Percentiles rank a stretch among this genome's conserved stretches.
These are phyloP conservation scores for Aspergillus biplanus DNA, from an alignment of 495 filamentous ascomycete species.

Conservation along the genomic window DNA sequence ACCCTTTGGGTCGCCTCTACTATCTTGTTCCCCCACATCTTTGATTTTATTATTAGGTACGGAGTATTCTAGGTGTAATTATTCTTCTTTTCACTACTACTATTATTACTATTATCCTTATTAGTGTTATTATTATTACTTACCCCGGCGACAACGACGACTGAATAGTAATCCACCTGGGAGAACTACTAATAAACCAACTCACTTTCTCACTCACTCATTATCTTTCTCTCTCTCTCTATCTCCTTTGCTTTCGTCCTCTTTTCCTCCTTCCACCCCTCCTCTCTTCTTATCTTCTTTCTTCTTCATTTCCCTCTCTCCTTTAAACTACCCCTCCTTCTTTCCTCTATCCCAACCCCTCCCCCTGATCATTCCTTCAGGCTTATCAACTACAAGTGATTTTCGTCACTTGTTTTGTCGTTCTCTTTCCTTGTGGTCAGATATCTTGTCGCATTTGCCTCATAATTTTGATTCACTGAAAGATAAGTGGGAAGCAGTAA, in stretches of 20 bases:
- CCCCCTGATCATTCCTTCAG: constrained; percentile 47
- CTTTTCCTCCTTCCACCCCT: constrained; percentile 32
- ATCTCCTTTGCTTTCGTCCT: constrained; percentile 31
- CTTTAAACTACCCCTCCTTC: constrained; percentile 37
- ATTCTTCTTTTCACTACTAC: constrained; percentile 9
- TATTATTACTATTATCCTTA: constrained; percentile 17
- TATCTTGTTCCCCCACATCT: constrained; percentile 16
- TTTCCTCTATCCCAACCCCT: constrained; percentile 41
- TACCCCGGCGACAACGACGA: constrained; percentile 2
- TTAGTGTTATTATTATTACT: constrained; percentile 1
- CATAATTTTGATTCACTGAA: constrained; percentile 15
- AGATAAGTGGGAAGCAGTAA: constrained; percentile 9
- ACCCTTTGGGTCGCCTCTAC: not conserved
- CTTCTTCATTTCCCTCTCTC: constrained; percentile 24
- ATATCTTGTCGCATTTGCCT: constrained; percentile 25
- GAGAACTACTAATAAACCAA: constrained; percentile 17
- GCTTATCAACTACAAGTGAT: constrained; percentile 35
- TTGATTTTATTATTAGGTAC: constrained; percentile 12
- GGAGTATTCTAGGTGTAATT: constrained; percentile 13
- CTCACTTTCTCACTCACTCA: constrained; percentile 35
- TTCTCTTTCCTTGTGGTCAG: constrained; percentile 46
- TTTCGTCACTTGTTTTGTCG: constrained; percentile 39
- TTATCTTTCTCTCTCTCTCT: constrained; percentile 36
- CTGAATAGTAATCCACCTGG: constrained; percentile 2
- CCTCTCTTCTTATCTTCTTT: constrained; percentile 27